phyloP scores from a whole-genome alignment of 2,329 filamentous ascomycete genomes.

The Hypoxylon rubiginosum region DNA sequence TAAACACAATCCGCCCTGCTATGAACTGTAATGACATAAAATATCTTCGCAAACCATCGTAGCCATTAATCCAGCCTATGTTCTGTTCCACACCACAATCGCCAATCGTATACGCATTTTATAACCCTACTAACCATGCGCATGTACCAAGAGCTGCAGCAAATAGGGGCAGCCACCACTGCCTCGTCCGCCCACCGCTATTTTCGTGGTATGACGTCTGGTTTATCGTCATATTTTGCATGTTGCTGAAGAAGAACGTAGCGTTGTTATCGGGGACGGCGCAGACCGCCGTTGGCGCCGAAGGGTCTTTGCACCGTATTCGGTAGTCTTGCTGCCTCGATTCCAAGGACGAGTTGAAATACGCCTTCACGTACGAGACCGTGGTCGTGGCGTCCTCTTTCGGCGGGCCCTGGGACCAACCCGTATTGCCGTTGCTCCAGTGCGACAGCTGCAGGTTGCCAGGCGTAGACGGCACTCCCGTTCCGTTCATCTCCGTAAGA shows the following conservation, averaged over 20 bases:
- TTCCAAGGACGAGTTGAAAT: slow-evolving; percentile 78
- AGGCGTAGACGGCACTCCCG: slow-evolving; percentile 68
- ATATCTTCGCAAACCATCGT: slow-evolving; percentile 18
- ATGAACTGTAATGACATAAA: slow-evolving; percentile 6
- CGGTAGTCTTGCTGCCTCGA: slow-evolving; percentile 56
- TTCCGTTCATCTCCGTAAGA: slow-evolving; percentile 68
- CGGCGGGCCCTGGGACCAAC: slow-evolving; percentile 81
- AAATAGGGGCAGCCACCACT: slow-evolving; percentile 24
- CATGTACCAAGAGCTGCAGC: slow-evolving; percentile 21
- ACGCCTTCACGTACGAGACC: slow-evolving; percentile 80
- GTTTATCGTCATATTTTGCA: slow-evolving; percentile 62
- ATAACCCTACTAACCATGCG: slow-evolving; percentile 30
- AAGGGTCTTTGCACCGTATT: slow-evolving; percentile 58
- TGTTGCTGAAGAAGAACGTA: slow-evolving; percentile 64
- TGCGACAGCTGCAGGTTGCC: slow-evolving; percentile 80
- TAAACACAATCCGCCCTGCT: slow-evolving; percentile 8
- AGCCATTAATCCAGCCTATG: slow-evolving; percentile 1
- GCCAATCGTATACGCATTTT: slow-evolving; percentile 3
- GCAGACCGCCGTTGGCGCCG: slow-evolving; percentile 59
- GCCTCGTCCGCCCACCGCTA: background rate
- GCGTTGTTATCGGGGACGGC: slow-evolving; percentile 62
- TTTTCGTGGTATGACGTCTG: slow-evolving; percentile 58
- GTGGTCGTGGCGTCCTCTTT: slow-evolving; percentile 70
- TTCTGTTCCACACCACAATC: background rate
- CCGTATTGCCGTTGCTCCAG: slow-evolving; percentile 80